Percentiles rank a stretch among this genome's conserved stretches.
Evolutionary conservation across 169 alveolate genomes (phyloP).

Genomic region (Plasmodium knowlesi): DNA sequence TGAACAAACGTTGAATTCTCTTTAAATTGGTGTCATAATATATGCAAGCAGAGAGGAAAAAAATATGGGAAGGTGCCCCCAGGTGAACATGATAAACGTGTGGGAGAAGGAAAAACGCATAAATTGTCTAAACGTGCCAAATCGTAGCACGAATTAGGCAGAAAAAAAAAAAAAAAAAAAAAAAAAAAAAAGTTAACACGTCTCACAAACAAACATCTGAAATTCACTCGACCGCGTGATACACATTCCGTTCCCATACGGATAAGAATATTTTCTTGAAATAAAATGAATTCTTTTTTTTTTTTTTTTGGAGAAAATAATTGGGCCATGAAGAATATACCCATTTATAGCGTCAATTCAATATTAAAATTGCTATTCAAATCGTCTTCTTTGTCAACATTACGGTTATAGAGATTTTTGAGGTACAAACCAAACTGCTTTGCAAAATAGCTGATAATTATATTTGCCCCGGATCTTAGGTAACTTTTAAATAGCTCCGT

Average conservation of each 20-base stretch:
- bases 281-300: not conserved
- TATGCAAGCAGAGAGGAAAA: not conserved
- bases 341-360: constrained; percentile 27
- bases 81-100: not conserved
- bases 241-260: not conserved
- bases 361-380: constrained; percentile 47
- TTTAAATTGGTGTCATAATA: not conserved
- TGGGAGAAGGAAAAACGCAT: not conserved
- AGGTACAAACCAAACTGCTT: constrained; percentile 79
- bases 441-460: constrained; percentile 89
- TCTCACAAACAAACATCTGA: not conserved
- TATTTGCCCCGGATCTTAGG: constrained; percentile 91
- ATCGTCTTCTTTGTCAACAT: constrained; percentile 37
- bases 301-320: not conserved
- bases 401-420: constrained; percentile 75
- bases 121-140: not conserved
- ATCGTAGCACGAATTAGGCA: not conserved
- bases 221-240: not conserved
- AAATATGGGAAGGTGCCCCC: not conserved
- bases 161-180: not conserved
- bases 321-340: not conserved
- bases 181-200: not conserved
- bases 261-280: not conserved
- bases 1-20: not conserved
- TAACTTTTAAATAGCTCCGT: constrained; percentile 87